Percentiles rank a stretch among this genome's conserved stretches.
phyloP scores from a whole-genome alignment of 257 asterid species.

The Solanum gandarillasii region DNA sequence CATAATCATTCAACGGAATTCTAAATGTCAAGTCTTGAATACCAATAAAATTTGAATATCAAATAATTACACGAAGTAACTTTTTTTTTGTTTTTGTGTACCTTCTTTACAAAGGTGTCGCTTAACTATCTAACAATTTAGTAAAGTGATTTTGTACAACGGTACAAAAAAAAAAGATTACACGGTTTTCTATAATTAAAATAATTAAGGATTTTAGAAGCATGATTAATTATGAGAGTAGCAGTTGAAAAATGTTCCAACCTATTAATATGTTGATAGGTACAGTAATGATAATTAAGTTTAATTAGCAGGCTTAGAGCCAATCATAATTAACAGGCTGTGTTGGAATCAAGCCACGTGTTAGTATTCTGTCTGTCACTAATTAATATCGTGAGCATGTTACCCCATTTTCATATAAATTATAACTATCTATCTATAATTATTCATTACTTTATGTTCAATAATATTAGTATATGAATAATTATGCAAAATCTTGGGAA shows the following conservation, averaged over 20 bases:
- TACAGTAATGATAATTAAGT: not conserved
- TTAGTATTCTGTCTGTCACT: slow-evolving; percentile 25
- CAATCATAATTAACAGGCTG: slow-evolving; percentile 20
- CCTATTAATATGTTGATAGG: not conserved
- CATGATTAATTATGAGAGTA: not conserved
- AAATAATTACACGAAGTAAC: too few species aligned
- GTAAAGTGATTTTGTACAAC: not conserved
- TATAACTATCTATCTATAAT: not conserved
- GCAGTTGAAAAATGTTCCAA: not conserved
- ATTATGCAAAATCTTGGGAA: not conserved
- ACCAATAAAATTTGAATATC: too few species aligned
- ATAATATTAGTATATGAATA: not conserved
- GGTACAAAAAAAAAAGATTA: not conserved
- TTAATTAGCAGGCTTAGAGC: not conserved
- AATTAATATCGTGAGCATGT: slow-evolving; percentile 38
- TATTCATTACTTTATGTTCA: not conserved
- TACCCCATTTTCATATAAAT: slow-evolving; percentile 14
- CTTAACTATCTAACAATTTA: not conserved
- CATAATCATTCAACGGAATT: too few species aligned
- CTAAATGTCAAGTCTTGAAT: too few species aligned
- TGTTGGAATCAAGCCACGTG: slow-evolving; percentile 54
- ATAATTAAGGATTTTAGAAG: not conserved
- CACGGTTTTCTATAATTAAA: not conserved
- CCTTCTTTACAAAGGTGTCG: not conserved
- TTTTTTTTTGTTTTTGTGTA: not conserved